phyloP scores from a whole-genome alignment of 305 asterid genomes.

The Withania somnifera region DNA sequence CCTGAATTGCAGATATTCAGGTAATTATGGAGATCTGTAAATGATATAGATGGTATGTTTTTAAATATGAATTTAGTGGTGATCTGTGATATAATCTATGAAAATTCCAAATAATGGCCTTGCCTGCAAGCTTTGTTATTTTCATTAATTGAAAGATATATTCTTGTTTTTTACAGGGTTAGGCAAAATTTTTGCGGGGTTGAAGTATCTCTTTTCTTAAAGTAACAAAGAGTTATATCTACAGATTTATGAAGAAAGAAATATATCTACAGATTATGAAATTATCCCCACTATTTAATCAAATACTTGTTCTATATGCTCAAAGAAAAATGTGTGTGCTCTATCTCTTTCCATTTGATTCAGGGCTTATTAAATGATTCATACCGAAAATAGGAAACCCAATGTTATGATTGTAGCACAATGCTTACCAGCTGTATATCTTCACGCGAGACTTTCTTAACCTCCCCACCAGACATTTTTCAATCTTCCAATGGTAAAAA shows the following conservation, averaged over 20 bases:
- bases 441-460: constrained; percentile 6
- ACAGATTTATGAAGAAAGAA: background rate
- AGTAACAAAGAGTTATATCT: background rate
- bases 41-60: background rate
- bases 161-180: background rate
- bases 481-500: background rate
- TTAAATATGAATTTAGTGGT: background rate
- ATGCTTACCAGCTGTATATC: constrained; percentile 15
- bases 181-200: background rate
- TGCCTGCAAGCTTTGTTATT: background rate
- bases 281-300: background rate
- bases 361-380: background rate
- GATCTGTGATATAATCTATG: background rate
- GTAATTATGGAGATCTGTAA: background rate
- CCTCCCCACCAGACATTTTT: constrained; percentile 10
- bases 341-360: constrained; percentile 1
- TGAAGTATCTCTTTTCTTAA: background rate
- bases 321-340: background rate
- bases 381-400: background rate
- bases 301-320: background rate
- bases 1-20: background rate
- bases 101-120: background rate
- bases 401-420: background rate
- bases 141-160: background rate
- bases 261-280: background rate